Percentiles rank a stretch among this genome's conserved stretches.
Conservation (phyloP, 495 filamentous ascomycete genomes). For the Aspergillus baeticus region DNA sequence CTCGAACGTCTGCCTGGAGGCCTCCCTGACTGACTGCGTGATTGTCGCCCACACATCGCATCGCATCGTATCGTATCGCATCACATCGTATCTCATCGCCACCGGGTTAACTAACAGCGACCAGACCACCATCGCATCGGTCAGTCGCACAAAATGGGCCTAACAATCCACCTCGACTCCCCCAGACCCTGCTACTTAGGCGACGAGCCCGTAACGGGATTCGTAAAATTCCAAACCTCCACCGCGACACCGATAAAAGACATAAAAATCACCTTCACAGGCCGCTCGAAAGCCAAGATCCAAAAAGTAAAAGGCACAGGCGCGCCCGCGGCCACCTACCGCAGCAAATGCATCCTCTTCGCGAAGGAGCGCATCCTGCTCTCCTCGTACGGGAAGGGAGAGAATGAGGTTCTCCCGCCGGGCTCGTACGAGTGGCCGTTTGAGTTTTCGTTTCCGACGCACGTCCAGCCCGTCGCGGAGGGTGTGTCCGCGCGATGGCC, state of each 20-base stretch:
- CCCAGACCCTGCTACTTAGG: slow-evolving; percentile 9
- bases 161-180: slow-evolving; percentile 11
- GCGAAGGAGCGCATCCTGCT: slow-evolving; percentile 11
- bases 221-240: slow-evolving; percentile 3
- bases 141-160: slow-evolving; percentile 9
- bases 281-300: slow-evolving; percentile 12
- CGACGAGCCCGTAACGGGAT: slow-evolving; percentile 7
- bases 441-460: slow-evolving; percentile 10
- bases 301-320: slow-evolving; percentile 16
- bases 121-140: background rate
- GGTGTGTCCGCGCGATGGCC: slow-evolving; percentile 1
- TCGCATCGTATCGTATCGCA: no score
- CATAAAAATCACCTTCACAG: slow-evolving; percentile 11
- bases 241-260: slow-evolving; percentile 6
- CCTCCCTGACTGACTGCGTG: no score
- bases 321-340: slow-evolving; percentile 8
- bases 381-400: background rate
- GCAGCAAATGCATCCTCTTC: slow-evolving; percentile 16
- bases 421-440: slow-evolving; percentile 18
- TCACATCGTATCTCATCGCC: no score
- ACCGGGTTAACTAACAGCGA: no score
- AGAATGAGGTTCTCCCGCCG: background rate
- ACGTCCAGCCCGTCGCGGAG: background rate
- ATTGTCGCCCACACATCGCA: no score
- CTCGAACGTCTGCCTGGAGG: no score